A percentile compares a stretch with the other conserved stretches of the same genome.
Conservation (phyloP, 164 flowering plant species). For the Aristolochia californica region DNA sequence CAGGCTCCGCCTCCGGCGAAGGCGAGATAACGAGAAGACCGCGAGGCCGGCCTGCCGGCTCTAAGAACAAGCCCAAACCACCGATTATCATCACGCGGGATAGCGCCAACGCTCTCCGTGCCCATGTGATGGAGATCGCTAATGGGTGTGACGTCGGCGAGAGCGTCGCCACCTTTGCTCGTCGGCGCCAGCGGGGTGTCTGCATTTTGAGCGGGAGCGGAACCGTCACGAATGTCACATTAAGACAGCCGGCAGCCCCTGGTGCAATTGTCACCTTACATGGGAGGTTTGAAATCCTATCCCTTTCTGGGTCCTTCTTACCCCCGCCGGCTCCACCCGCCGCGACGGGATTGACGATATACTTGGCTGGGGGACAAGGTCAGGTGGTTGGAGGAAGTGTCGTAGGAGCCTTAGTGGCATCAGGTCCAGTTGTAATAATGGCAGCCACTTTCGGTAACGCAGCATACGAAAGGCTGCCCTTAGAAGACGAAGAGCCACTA, state of each 20-base stretch:
- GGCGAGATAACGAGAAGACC: slow-evolving; percentile 57
- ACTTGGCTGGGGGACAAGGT: slow-evolving; percentile 83
- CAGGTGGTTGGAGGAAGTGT: slow-evolving; percentile 88
- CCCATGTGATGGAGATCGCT: slow-evolving; percentile 85
- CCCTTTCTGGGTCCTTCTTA: slow-evolving; percentile 72
- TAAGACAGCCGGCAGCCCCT: slow-evolving; percentile 54
- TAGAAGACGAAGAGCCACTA: slow-evolving; percentile 44
- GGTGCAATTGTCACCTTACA: slow-evolving; percentile 64
- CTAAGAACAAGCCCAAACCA: slow-evolving; percentile 91
- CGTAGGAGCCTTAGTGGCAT: slow-evolving; percentile 59
- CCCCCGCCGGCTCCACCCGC: slow-evolving; percentile 93
- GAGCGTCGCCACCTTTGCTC: slow-evolving; percentile 56
- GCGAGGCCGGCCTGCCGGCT: slow-evolving; percentile 78
- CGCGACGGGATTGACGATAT: slow-evolving; percentile 65
- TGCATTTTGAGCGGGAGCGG: slow-evolving; percentile 79
- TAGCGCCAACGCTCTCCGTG: slow-evolving; percentile 77
- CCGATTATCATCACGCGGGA: slow-evolving; percentile 86
- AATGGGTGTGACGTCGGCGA: slow-evolving; percentile 66
- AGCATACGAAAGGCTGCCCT: slow-evolving; percentile 77
- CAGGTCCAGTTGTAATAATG: slow-evolving; percentile 85
- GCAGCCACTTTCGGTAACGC: slow-evolving; percentile 92
- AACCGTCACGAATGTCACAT: slow-evolving; percentile 66
- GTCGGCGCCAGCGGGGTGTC: slow-evolving; percentile 66
- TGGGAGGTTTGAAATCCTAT: slow-evolving; percentile 81
- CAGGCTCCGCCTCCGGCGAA: slow-evolving; percentile 14